Evolutionary conservation across 1,284 basidiomycete genomes (phyloP).

Genomic region (Cystobasidium pallidum): DNA sequence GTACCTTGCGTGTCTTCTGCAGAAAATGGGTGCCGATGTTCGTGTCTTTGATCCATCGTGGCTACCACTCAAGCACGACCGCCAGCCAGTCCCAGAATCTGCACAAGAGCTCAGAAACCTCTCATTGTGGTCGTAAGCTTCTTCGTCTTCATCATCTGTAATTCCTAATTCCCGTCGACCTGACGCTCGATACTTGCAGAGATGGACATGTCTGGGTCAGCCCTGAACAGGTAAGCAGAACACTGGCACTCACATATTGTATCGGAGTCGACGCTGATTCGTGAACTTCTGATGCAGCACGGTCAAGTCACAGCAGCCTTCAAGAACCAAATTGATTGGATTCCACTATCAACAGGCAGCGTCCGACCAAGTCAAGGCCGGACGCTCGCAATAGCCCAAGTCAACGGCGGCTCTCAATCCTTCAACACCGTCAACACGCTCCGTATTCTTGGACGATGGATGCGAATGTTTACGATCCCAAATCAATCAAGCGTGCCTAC

Average conservation of each 20-base stretch:
- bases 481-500: conserved; percentile 56
- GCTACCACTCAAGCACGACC: conserved; percentile 57
- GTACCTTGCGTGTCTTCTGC: background rate
- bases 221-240: conserved; percentile 55
- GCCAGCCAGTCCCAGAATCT: conserved; percentile 51
- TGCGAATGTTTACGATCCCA: conserved; percentile 55
- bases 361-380: conserved; percentile 58
- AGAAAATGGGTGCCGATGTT: conserved; percentile 55
- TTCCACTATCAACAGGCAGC: conserved; percentile 56
- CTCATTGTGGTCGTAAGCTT: conserved; percentile 49
- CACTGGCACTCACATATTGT: no score
- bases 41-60: conserved; percentile 55
- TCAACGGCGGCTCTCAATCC: conserved; percentile 57
- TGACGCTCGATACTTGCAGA: conserved; percentile 42
- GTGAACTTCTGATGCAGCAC: conserved; percentile 41
- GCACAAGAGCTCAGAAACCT: conserved; percentile 55
- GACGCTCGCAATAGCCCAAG: conserved; percentile 54
- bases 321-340: conserved; percentile 59
- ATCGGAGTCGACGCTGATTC: background rate
- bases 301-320: conserved; percentile 57
- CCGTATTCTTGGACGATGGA: conserved; percentile 57
- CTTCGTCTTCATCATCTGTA: conserved; percentile 4
- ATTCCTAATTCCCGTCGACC: background rate
- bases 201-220: conserved; percentile 57
- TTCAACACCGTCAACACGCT: conserved; percentile 58